Conservation (phyloP, 83 land plant genomes). For the Larix sibirica region DNA sequence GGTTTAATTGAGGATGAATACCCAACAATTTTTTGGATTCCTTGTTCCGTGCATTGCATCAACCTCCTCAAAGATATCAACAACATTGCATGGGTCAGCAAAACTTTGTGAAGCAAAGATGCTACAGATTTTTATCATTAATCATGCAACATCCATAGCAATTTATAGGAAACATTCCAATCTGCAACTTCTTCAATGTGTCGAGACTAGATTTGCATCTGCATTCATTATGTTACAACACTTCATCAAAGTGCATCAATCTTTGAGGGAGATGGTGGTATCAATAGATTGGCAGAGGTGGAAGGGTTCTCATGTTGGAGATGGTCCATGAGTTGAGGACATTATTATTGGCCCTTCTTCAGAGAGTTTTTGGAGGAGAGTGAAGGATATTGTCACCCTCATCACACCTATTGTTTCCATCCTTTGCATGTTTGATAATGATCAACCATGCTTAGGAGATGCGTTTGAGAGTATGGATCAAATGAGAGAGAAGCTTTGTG, state of each 20-base stretch:
- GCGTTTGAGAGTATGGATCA: background rate
- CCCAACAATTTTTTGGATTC: background rate
- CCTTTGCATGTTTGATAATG: background rate
- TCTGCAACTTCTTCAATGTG: background rate
- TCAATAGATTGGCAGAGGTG: background rate
- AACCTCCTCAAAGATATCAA: background rate
- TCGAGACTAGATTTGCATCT: background rate
- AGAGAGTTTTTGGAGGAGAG: background rate
- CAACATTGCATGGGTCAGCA: background rate
- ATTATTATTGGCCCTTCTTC: background rate
- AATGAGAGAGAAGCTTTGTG: background rate
- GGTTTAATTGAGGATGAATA: background rate
- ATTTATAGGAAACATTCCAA: constrained; percentile 1
- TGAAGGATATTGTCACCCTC: no score
- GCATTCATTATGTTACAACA: background rate
- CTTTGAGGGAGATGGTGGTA: background rate
- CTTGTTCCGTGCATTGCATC: background rate
- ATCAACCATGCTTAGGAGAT: background rate
- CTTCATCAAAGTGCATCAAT: background rate
- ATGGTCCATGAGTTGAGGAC: background rate
- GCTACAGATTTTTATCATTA: background rate
- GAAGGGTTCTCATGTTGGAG: background rate
- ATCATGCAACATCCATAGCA: background rate
- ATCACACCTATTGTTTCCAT: no score
- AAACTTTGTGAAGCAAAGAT: background rate